Base-by-base conservation (phyloP, 192 early-diverging fungal genomes). In the Backusella morwellensis region DNA sequence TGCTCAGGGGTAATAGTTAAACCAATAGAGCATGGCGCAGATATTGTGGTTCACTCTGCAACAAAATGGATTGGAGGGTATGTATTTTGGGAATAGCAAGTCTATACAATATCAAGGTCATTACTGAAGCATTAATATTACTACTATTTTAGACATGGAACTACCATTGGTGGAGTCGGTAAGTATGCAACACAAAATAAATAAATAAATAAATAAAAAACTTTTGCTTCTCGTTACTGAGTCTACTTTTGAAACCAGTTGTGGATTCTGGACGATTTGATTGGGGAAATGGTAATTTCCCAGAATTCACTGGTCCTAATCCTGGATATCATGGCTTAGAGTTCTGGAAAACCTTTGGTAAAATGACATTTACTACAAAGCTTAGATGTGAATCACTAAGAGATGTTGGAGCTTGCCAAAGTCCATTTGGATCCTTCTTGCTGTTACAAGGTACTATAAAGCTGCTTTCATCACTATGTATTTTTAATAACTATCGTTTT, bases 11-110 rank as follows among this genome's bases (percentile, higher is more conserved):
- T 32, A 32, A 32, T 32, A 32, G 32, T 90, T 41, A 88, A 89
- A 17, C 97, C 97, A 9, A 92, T 98, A 69, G 92, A 95, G 36
- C 91, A 96, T 80, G 96, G 95, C 74, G 97, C 97, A n/a, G 95
- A 98, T 85, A 98, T 98, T 82, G 91, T 98, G 73, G 92, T 95
- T 19, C 92, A 92, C 69, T 95, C 93, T 29, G 94, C 97, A 17
- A 98, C 96, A 40, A 98, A 98, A 87, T 98, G 97, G 97, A 92
- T 93, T 66, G 89, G 90, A 32, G 89, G 70, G 72, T 75, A 72
- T 63, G 15, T n/a, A 4, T 42, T n/a, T 5, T 44, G 4, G 15
- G 15, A 15, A 40, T 40, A 32, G 32, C 9, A n/a, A 26, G 23
- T 40, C 5, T 17, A 32, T 11, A n/a, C 11, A 67, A 8, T 0